Evolutionary conservation across 768 basidiomycete genomes (phyloP), one percentile per base, ranked within the genome.

Genomic region (Serendipita sp.): DNA sequence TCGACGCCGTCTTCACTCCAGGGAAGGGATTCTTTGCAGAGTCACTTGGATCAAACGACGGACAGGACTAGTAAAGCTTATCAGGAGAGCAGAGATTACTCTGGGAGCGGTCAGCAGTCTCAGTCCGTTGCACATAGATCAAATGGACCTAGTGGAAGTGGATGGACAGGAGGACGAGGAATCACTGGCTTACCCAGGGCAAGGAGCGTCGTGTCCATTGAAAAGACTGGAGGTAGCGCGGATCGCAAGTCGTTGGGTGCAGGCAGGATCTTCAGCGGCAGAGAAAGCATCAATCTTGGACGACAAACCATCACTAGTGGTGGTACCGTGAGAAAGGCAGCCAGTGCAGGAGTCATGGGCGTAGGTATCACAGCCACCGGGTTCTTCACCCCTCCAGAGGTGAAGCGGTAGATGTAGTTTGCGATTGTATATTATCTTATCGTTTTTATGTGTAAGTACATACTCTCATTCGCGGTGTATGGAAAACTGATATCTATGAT

Each of bases 311-410:
- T 47, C 24, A 67, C 44, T 15, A 60, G 67, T 53, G 84, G 82
- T 18, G 82, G 82, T 67, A 80, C 76, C 70, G 70, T 74, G 66
- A 72, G 77, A 68, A 89, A 89, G 76, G 74, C 80, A 48, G 78
- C 79, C 63, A 89, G 86, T 15, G 82, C 87, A 24, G 86, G 82
- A 35, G 89, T 91, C 65, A 86, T 88, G 74, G 85, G 88, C 32
- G 72, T 86, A 51, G 80, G 88, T 16, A 78, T 92, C 53, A 89
- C 86, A 37, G 89, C 88, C 38, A 79, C 78, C 24, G 90, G 89
- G 0, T 91, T 91, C 71, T 92, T 92, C 72, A 76, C 78, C 11
- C 77, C 87, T 3, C 84, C 86, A 8, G 28, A 24, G n/a, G 37
- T 18, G 35, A 24, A n/a, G 58, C 35, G 8, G 37, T 34, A 32